Base-by-base conservation (phyloP, 2,329 filamentous ascomycete species). In the Phoma sp. region DNA sequence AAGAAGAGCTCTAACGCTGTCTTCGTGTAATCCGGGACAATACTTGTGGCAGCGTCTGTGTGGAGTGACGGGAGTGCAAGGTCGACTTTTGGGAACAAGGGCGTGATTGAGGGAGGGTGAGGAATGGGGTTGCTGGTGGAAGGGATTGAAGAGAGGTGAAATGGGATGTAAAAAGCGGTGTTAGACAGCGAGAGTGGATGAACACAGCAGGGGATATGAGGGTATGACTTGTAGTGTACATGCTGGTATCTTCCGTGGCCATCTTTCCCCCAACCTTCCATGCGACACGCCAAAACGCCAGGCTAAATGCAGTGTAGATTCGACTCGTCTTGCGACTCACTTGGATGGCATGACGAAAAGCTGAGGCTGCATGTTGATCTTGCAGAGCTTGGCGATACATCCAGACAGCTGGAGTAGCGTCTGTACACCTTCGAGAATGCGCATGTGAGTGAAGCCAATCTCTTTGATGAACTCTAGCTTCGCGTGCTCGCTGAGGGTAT, bases 361-460 rank as follows among this genome's bases (percentile, higher is more conserved):
- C 73, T 90, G 88, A 3, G 92, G 90, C 70, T 96, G 91, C 94
- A 99, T 98, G 76, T 97, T 97, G 74, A 98, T 88, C 81, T 90
- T 96, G 79, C 92, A 95, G 52, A 99, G 81, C 68, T 94, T 88
- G 15, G 91, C 92, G 21, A 99, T 84, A 73, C 94, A 98, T 10
- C 94, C 95, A 71, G 92, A 96, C 40, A 99, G 82, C 77, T 99
- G 95, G 55, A 99, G 83, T 60, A 97, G 84, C 7, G 94, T 97
- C 78, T 98, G 94, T 22, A 99, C 91, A 27, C 95, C 95, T 73
- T 99, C 95, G n/a, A 99, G 81, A 51, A 99, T 94, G 75, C 96
- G 93, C 95, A 99, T 99, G 74, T 99, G 95, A 2, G 95, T 96
- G 77, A 98, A 98, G 48, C 95, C 95, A 76, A 99, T 99, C 78